phyloP scores from a whole-genome alignment of 2,329 filamentous ascomycete genomes.

The Nemania sp. region DNA sequence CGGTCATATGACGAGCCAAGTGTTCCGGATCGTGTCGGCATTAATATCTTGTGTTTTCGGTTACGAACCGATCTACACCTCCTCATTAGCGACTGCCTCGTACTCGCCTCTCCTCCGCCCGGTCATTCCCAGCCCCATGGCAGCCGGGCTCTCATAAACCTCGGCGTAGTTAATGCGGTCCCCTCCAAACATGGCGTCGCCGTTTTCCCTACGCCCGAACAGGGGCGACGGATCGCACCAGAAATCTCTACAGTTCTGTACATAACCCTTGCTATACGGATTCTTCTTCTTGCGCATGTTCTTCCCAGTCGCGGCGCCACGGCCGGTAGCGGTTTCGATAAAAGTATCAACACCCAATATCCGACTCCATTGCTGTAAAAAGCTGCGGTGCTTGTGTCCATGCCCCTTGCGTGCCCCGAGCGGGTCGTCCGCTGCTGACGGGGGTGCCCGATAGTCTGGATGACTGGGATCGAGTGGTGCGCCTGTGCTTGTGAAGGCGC shows the following conservation, averaged over 20 bases:
- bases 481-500: slow-evolving; percentile 78
- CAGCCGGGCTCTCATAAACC: slow-evolving; percentile 82
- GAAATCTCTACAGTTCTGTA: slow-evolving; percentile 95
- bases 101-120: slow-evolving; percentile 61
- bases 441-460: slow-evolving; percentile 58
- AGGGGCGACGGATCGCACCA: slow-evolving; percentile 89
- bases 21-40: slow-evolving; percentile 18
- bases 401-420: slow-evolving; percentile 49
- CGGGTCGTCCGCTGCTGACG: slow-evolving; percentile 48
- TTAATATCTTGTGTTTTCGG: slow-evolving; percentile 11
- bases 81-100: slow-evolving; percentile 64
- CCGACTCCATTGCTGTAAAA: slow-evolving; percentile 78
- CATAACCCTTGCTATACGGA: slow-evolving; percentile 79
- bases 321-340: slow-evolving; percentile 85
- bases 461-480: slow-evolving; percentile 71
- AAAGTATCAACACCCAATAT: slow-evolving; percentile 92
- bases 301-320: slow-evolving; percentile 65
- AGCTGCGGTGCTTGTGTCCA: slow-evolving; percentile 63
- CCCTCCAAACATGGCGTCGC: slow-evolving; percentile 76
- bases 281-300: slow-evolving; percentile 67
- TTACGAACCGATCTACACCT: slow-evolving; percentile 46
- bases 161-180: slow-evolving; percentile 82
- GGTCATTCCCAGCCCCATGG: slow-evolving; percentile 59
- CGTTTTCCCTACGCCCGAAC: slow-evolving; percentile 75
- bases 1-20: not conserved